Evolutionary conservation across 306 rosid species (phyloP).

Genomic region (Casuarina cunninghamiana): DNA sequence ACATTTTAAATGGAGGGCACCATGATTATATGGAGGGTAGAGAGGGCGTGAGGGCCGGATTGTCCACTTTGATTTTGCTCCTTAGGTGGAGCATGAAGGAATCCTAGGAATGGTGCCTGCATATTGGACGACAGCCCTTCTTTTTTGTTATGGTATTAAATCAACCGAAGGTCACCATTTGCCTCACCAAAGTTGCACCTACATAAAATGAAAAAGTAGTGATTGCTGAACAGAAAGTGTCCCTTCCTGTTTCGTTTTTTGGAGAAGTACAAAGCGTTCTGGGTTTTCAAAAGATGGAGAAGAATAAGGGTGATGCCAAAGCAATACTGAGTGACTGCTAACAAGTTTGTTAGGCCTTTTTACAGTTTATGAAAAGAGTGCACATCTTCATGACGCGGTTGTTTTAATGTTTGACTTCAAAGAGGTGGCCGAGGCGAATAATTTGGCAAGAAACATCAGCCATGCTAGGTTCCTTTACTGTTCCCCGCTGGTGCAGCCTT

Average conservation of each 20-base stretch:
- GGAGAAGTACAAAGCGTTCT: not conserved
- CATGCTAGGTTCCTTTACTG: not conserved
- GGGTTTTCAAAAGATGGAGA: slow-evolving; percentile 9
- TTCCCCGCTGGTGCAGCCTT: slow-evolving; percentile 10
- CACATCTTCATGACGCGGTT: not conserved
- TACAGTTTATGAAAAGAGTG: not conserved
- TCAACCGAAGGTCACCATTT: not conserved
- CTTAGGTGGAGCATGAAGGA: slow-evolving; percentile 16
- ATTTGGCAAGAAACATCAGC: slow-evolving; percentile 4
- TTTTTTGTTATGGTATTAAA: slow-evolving; percentile 7
- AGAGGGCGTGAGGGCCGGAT: slow-evolving; percentile 13
- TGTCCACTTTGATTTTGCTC: slow-evolving; percentile 19
- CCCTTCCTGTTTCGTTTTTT: not conserved
- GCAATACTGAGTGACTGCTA: too few species aligned
- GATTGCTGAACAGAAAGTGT: not conserved
- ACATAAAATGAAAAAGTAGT: not conserved
- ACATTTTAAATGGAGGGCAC: slow-evolving; percentile 6
- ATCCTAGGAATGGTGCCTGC: slow-evolving; percentile 25
- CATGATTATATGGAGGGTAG: slow-evolving; percentile 26
- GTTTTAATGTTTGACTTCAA: not conserved
- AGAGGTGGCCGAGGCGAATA: not conserved
- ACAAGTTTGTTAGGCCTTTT: not conserved
- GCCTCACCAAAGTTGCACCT: slow-evolving; percentile 15
- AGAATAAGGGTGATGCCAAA: not conserved
- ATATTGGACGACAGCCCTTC: slow-evolving; percentile 13